Percentiles rank a stretch among this genome's conserved stretches.
Evolutionary conservation across 2,329 filamentous ascomycete species (phyloP).

Genomic region (Hypoxylon sp.): DNA sequence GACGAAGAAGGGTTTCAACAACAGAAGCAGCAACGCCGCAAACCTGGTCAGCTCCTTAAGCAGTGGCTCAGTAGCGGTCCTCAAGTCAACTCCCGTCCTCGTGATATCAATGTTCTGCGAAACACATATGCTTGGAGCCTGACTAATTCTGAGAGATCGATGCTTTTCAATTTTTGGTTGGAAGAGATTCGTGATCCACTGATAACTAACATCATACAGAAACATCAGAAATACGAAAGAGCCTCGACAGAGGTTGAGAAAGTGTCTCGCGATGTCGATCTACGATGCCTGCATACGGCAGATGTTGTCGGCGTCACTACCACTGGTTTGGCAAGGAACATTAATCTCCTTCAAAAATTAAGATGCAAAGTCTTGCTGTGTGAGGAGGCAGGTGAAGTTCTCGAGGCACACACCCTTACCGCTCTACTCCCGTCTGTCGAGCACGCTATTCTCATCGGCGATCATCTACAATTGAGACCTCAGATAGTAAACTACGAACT

Average conservation of each 20-base stretch:
- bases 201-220: constrained; percentile 30
- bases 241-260: constrained; percentile 51
- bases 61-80: constrained; percentile 22
- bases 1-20: constrained; percentile 50
- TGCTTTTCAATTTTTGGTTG: constrained; percentile 54
- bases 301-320: constrained; percentile 73
- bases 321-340: constrained; percentile 68
- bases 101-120: constrained; percentile 32
- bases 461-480: constrained; percentile 74
- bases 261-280: constrained; percentile 50
- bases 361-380: constrained; percentile 72
- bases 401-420: constrained; percentile 74
- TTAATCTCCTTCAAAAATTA: constrained; percentile 65
- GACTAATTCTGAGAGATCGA: constrained; percentile 46
- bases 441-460: constrained; percentile 75
- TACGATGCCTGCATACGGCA: constrained; percentile 58
- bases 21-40: constrained; percentile 34
- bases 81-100: constrained; percentile 42
- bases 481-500: constrained; percentile 70
- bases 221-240: constrained; percentile 27
- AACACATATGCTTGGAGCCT: constrained; percentile 40
- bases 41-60: constrained; percentile 37
- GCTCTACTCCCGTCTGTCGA: constrained; percentile 72
- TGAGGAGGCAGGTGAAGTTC: constrained; percentile 78
- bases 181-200: constrained; percentile 45